Base-by-base conservation (phyloP, 306 rosid genomes). In the Pyrus betulifolia region DNA sequence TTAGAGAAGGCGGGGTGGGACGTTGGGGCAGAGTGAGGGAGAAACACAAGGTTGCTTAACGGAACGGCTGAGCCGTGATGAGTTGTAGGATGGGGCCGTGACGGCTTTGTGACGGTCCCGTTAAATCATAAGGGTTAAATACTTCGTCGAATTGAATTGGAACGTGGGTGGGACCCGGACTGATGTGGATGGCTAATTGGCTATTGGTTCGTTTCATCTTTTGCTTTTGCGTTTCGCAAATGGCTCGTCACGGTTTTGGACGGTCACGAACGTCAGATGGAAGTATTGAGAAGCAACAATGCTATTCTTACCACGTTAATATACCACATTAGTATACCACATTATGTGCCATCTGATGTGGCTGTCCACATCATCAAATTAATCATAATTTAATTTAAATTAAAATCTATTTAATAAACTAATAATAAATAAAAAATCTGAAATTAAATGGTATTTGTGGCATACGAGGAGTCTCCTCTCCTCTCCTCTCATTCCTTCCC, bases 61-160 rank as follows among this genome's bases (percentile, higher is more conserved):
- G 96, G 96, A 89, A 85, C 40, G 68, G 10, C 52, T 19, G 17
- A 84, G 67, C 89, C 91, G 91, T 86, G 89, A 83, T 46, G 35
- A 30, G 67, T 25, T 25, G 23, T 21, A 65, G 86, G 59, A 79
- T 68, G 60, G 55, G 58, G 65, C 90, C 91, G 91, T 92, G 82
- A 92, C 90, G 85, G 71, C 82, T 81, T 76, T 74, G 82, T 84
- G 79, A 90, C 90, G 90, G 91, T 87, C 86, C 91, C 93, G 98
- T 95, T 95, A 95, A 90, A 89, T 87, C 83, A 76, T 49, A 54
- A 52, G 30, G 6, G 22, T 13, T 40, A 4, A 60, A 73, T 38
- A 58, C 57, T 22, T 33, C 21, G 25, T 38, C 12, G 71, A 63
- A 17, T 31, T 30, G 11, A 17, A 22, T 28, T 21, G 70, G 64